Base-by-base conservation (phyloP, 306 rosid species). In the Prunus campanulata region DNA sequence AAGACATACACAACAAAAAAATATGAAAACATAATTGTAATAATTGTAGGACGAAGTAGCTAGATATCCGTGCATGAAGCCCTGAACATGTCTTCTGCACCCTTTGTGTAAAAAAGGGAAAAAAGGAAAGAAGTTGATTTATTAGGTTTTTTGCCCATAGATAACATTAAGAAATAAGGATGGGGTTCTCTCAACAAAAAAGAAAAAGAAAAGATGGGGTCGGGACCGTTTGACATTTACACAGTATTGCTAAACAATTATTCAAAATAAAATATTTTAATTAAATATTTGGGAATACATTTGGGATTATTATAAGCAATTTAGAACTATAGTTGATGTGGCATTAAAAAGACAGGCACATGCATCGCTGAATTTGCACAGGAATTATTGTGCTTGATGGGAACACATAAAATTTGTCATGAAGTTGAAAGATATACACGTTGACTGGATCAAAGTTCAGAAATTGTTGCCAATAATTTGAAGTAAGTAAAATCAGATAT, bases 21-120 rank as follows among this genome's bases (percentile, higher is more conserved):
- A 78, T 32, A 48, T 25, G 66, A 71, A 62, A n/a, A 61, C 44
- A 77, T 69, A 57, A 18, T 52, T 16, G 44, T 35, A 56, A 59
- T 59, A 22, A 62, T 25, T 15, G 44, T n/a, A 3, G 42, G 29
- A 27, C 7, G 49, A 50, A 29, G 22, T 46, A 29, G 32, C 20
- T 30, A 1, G 18, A 30, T 30, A 74, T 5, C 76, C 29, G 44
- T 59, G 49, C 57, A 57, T 62, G 51, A 74, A 61, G 29, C 35
- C 19, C n/a, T 68, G 39, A 12, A 46, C 70, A 50, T 78, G 68
- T 50, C 62, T 50, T 57, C 61, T 62, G 51, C 66, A 49, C 15
- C 55, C 52, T 24, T 59, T 44, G 56, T 47, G 20, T 27, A 59
- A 59, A 47, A 29, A 47, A 68, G 18, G 18, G 8, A 35, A 35